Conservation (phyloP, 805 yeast species). For the Starmerella tilneyi region DNA sequence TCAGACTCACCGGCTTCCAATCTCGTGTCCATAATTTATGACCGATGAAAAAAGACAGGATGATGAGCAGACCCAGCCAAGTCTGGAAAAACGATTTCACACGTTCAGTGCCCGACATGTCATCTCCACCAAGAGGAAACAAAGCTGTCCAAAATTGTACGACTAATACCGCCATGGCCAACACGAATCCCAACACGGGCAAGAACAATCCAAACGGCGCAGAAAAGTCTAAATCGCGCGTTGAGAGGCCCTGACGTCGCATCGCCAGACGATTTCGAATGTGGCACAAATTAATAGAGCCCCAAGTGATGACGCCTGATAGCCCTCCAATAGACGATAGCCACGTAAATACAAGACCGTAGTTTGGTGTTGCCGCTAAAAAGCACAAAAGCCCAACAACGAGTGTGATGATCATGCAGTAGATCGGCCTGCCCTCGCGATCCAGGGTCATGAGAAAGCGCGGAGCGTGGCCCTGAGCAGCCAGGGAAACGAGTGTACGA, state of each 20-base stretch:
- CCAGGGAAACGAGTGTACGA: constrained; percentile 57
- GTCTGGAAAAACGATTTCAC: constrained; percentile 54
- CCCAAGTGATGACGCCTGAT: constrained; percentile 55
- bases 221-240: constrained; percentile 52
- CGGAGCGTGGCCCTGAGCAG: constrained; percentile 58
- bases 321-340: constrained; percentile 53
- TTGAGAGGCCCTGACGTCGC: constrained; percentile 47
- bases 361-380: constrained; percentile 44
- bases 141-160: constrained; percentile 71
- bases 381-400: constrained; percentile 49
- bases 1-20: constrained; percentile 6
- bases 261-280: constrained; percentile 56
- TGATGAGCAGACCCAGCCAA: constrained; percentile 55
- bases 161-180: constrained; percentile 43
- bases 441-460: constrained; percentile 51
- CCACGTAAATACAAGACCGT: constrained; percentile 54
- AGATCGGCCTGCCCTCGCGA: constrained; percentile 60
- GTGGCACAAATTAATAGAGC: constrained; percentile 48
- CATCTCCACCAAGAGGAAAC: constrained; percentile 45
- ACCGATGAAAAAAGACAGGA: constrained; percentile 44
- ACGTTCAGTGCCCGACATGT: constrained; percentile 14
- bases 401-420: constrained; percentile 43
- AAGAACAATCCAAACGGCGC: constrained; percentile 57
- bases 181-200: constrained; percentile 46
- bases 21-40: constrained; percentile 20